These are phyloP conservation scores for Symmetrospora coprosmae DNA, from an alignment of 768 basidiomycete genomes.

Conservation along the genomic window DNA sequence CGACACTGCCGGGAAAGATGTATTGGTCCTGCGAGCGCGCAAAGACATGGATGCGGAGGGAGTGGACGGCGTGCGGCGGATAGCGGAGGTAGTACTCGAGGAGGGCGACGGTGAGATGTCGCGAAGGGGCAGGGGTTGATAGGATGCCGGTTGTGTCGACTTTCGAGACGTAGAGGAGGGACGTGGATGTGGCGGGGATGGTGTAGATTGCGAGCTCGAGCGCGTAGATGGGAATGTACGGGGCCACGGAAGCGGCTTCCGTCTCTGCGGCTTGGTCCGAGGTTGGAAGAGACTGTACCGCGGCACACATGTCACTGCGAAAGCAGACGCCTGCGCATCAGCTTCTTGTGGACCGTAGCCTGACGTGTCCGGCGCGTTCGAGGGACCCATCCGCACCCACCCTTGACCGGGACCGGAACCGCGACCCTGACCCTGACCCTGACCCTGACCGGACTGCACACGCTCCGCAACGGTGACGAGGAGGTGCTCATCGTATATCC, in stretches of 20 bases:
- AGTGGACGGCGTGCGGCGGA: slow-evolving; percentile 30
- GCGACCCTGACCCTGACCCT: too few relatives aligned
- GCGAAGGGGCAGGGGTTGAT: slow-evolving; percentile 40
- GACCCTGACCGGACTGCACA: too few relatives aligned
- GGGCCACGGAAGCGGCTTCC: too few relatives aligned
- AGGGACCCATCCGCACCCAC: too few relatives aligned
- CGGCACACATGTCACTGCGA: too few relatives aligned
- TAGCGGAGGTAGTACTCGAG: slow-evolving; percentile 37
- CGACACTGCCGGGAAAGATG: slow-evolving; percentile 51
- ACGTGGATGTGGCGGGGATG: slow-evolving; percentile 52
- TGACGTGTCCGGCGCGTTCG: too few relatives aligned
- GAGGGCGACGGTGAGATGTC: slow-evolving; percentile 53
- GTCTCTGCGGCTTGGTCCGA: too few relatives aligned
- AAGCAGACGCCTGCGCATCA: too few relatives aligned
- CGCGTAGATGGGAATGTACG: slow-evolving; percentile 55
- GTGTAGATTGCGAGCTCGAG: slow-evolving; percentile 65
- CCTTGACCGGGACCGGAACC: too few relatives aligned
- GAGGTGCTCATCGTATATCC: slow-evolving; percentile 58
- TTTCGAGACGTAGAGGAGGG: slow-evolving; percentile 80
- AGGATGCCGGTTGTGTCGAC: slow-evolving; percentile 81
- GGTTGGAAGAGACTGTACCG: too few relatives aligned
- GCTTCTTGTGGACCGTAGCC: too few relatives aligned
- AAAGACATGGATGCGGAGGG: slow-evolving; percentile 73
- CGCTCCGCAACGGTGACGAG: slow-evolving; percentile 51
- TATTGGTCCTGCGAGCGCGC: slow-evolving; percentile 83